These are phyloP conservation scores for Tylopilus sp. DNA, from an alignment of 1,284 basidiomycete genomes.

Conservation along the genomic window DNA sequence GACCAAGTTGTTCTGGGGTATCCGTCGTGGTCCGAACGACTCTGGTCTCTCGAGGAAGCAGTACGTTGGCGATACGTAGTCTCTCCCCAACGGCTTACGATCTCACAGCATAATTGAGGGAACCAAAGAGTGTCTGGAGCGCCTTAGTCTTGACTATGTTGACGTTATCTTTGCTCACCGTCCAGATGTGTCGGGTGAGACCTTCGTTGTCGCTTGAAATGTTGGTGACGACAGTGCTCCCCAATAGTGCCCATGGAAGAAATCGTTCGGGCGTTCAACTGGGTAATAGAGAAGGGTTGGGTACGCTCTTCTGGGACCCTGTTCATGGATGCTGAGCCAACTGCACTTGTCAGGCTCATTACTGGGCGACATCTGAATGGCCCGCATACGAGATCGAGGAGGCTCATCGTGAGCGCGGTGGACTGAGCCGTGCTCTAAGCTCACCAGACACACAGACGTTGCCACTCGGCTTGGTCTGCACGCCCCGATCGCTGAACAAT, in stretches of 20 bases:
- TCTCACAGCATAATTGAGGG: constrained; percentile 56
- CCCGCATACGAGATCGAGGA: constrained; percentile 47
- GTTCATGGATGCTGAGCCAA: background rate
- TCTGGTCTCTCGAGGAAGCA: constrained; percentile 62
- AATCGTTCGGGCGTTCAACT: constrained; percentile 43
- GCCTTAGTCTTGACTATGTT: constrained; percentile 62
- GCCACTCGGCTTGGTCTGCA: constrained; percentile 52
- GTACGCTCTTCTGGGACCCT: constrained; percentile 6
- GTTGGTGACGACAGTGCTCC: background rate
- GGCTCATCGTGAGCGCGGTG: constrained; percentile 37
- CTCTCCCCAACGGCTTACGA: background rate
- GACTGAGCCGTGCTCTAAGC: background rate
- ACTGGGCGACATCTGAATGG: constrained; percentile 58
- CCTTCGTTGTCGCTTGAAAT: background rate
- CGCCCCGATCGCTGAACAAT: constrained; percentile 56
- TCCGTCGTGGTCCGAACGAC: constrained; percentile 50
- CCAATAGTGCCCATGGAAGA: constrained; percentile 37
- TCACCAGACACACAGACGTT: constrained; percentile 34
- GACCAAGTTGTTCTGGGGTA: constrained; percentile 53
- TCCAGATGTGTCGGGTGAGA: constrained; percentile 42
- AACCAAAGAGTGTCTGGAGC: constrained; percentile 51
- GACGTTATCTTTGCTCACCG: constrained; percentile 57
- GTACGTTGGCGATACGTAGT: constrained; percentile 32
- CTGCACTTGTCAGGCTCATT: constrained; percentile 33
- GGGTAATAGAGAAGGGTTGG: constrained; percentile 39